A percentile compares a stretch with the other conserved stretches of the same genome.
Conservation (phyloP, 176 grass and related monocot species). For the Oryza coarctata region DNA sequence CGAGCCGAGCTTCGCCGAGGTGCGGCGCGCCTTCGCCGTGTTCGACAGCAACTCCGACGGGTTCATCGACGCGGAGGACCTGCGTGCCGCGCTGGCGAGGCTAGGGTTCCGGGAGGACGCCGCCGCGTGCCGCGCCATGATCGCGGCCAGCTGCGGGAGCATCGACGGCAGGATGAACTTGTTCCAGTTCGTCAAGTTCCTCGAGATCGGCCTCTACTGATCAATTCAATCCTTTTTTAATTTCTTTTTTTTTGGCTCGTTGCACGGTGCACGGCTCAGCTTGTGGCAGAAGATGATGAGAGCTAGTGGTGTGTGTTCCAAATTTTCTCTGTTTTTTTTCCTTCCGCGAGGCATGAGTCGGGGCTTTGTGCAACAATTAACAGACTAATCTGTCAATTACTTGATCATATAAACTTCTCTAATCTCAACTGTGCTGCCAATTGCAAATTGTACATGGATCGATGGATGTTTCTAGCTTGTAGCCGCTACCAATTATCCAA, state of each 20-base stretch:
- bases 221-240: background rate
- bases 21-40: slow-evolving; percentile 59
- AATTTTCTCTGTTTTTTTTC: slow-evolving; percentile 24
- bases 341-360: slow-evolving; percentile 29
- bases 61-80: slow-evolving; percentile 65
- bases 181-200: slow-evolving; percentile 56
- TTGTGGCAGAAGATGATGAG: slow-evolving; percentile 17
- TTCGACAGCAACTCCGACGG: slow-evolving; percentile 72
- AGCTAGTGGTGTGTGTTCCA: background rate
- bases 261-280: slow-evolving; percentile 7
- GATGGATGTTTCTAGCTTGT: background rate
- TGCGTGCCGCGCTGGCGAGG: slow-evolving; percentile 42
- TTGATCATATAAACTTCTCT: background rate
- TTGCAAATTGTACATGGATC: background rate
- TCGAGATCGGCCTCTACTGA: slow-evolving; percentile 39
- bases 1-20: slow-evolving; percentile 79
- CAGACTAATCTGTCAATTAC: slow-evolving; percentile 25
- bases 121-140: slow-evolving; percentile 58
- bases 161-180: slow-evolving; percentile 44
- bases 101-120: slow-evolving; percentile 64
- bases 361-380: slow-evolving; percentile 29
- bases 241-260: background rate
- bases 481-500: too few species aligned
- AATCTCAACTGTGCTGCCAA: background rate
- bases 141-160: slow-evolving; percentile 20